Conservation (phyloP, 345 rosid species). For the Limnanthes douglasii region DNA sequence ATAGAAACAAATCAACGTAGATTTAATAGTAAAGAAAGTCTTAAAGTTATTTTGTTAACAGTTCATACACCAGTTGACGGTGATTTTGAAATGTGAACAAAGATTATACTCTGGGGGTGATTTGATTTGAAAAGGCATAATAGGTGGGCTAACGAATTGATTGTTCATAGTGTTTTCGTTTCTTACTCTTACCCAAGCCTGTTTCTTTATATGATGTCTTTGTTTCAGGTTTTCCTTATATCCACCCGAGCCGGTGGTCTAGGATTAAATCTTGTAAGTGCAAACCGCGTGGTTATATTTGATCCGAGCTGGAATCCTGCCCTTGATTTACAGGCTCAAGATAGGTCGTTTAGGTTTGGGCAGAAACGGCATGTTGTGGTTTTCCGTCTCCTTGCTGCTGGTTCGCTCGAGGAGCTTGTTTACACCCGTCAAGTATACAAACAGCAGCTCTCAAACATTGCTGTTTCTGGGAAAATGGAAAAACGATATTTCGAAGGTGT, state of each 20-base stretch:
- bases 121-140: no score
- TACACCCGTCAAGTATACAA: constrained; percentile 92
- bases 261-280: constrained; percentile 94
- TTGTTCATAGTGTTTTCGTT: background rate
- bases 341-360: constrained; percentile 90
- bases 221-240: constrained; percentile 78
- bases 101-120: no score
- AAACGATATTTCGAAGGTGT: constrained; percentile 90
- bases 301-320: constrained; percentile 98
- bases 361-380: constrained; percentile 94
- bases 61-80: no score
- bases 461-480: constrained; percentile 93
- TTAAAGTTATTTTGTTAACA: no score
- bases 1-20: no score
- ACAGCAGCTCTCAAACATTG: constrained; percentile 92
- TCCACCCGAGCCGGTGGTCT: constrained; percentile 98
- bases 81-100: no score
- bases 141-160: background rate
- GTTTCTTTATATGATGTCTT: constrained; percentile 3
- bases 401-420: constrained; percentile 83
- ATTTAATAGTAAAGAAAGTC: no score
- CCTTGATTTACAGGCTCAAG: constrained; percentile 89
- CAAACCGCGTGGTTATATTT: constrained; percentile 88
- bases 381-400: constrained; percentile 88
- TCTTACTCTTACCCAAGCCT: constrained; percentile 1